A percentile compares a stretch with the other conserved stretches of the same genome.
Evolutionary conservation across 345 rosid genomes (phyloP).

Genomic region (Gossypium anomalum): DNA sequence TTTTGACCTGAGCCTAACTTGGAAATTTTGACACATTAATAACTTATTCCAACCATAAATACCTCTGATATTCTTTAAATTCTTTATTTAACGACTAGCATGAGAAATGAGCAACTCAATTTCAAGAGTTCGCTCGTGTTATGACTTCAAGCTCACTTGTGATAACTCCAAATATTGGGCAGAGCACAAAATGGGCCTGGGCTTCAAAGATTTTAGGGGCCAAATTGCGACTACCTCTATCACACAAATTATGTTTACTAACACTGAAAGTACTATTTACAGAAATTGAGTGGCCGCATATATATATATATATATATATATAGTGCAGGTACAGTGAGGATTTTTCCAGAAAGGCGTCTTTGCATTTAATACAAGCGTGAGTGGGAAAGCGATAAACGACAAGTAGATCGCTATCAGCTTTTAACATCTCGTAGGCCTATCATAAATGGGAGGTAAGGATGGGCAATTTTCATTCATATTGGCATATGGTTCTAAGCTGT

Average conservation of each 20-base stretch:
- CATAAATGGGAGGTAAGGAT: conserved; percentile 80
- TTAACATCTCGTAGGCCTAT: conserved; percentile 64
- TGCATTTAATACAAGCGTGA: conserved; percentile 11
- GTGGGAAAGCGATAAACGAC: background rate
- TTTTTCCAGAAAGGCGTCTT: conserved; percentile 1
- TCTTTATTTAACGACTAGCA: too few relatives aligned
- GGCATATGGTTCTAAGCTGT: conserved; percentile 69
- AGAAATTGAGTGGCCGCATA: background rate
- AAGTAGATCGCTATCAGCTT: conserved; percentile 13
- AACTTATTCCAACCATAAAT: too few relatives aligned
- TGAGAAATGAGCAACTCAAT: too few relatives aligned
- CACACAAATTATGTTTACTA: background rate
- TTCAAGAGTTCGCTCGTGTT: too few relatives aligned
- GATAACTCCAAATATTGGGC: too few relatives aligned
- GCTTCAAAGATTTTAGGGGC: background rate
- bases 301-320: background rate
- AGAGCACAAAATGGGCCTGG: background rate
- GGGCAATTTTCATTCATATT: conserved; percentile 94
- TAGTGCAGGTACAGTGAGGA: background rate
- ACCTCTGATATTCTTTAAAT: too few relatives aligned
- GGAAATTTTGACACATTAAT: too few relatives aligned
- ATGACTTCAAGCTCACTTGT: too few relatives aligned
- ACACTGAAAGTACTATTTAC: background rate
- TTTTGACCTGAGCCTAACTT: too few relatives aligned
- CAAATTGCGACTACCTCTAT: background rate